Conservation (phyloP, 495 filamentous ascomycete genomes). For the Penicillium subrubescens region DNA sequence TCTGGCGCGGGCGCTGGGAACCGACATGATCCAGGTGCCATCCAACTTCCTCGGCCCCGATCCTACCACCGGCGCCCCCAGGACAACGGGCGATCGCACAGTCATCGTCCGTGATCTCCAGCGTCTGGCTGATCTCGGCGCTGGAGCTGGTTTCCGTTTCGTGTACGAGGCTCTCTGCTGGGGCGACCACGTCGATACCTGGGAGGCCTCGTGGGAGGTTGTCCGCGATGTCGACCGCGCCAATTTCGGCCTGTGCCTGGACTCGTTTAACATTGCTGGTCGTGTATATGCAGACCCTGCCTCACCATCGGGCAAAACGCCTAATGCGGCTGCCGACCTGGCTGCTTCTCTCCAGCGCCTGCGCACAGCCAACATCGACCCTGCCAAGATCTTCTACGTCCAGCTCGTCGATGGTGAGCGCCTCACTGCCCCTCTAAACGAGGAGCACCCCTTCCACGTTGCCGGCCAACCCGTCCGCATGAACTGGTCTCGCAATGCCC, state of each 20-base stretch:
- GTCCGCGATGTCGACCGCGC: constrained; percentile 63
- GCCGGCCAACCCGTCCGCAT: constrained; percentile 66
- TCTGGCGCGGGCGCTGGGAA: constrained; percentile 62
- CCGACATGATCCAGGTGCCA: constrained; percentile 74
- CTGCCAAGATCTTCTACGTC: constrained; percentile 74
- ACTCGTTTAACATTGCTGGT: constrained; percentile 80
- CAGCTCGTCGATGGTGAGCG: constrained; percentile 79
- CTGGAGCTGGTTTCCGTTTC: constrained; percentile 57
- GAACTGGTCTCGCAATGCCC: constrained; percentile 80
- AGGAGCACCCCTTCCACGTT: constrained; percentile 65
- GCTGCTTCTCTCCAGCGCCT: constrained; percentile 59
- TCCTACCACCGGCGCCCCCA: constrained; percentile 27
- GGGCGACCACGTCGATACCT: constrained; percentile 71
- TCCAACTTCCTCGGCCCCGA: constrained; percentile 68
- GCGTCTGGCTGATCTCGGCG: constrained; percentile 66
- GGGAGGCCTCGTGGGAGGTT: constrained; percentile 74
- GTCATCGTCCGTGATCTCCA: constrained; percentile 66
- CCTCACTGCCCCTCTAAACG: constrained; percentile 58
- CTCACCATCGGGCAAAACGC: constrained; percentile 50
- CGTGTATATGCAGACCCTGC: constrained; percentile 74
- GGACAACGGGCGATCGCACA: constrained; percentile 55
- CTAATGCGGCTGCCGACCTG: constrained; percentile 61
- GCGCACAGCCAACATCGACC: constrained; percentile 54
- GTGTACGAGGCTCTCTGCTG: constrained; percentile 79
- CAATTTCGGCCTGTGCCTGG: constrained; percentile 79